These are phyloP conservation scores for Soucietia sequanensis DNA, from an alignment of 805 yeast genomes.

Conservation along the genomic window DNA sequence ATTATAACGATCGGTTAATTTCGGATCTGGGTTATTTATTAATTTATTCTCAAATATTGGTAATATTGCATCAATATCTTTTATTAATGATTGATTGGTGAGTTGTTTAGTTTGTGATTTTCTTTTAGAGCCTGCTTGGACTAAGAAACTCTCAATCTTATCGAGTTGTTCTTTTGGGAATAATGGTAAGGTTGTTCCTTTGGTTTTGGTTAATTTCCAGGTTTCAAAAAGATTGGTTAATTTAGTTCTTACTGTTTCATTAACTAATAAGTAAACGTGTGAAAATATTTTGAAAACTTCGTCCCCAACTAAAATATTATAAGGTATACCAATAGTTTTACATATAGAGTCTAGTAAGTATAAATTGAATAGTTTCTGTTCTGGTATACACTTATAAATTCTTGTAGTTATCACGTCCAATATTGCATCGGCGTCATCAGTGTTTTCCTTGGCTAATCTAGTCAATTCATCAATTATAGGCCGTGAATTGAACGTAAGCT, in stretches of 20 bases:
- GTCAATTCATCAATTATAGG: slow-evolving; percentile 89
- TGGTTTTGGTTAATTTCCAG: slow-evolving; percentile 73
- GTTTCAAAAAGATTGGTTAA: slow-evolving; percentile 78
- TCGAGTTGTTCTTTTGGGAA: slow-evolving; percentile 70
- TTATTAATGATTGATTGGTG: slow-evolving; percentile 24
- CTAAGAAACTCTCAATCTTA: slow-evolving; percentile 70
- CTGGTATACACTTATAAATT: slow-evolving; percentile 73
- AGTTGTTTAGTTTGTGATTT: slow-evolving; percentile 10
- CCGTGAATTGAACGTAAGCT: slow-evolving; percentile 81
- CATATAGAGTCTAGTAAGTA: slow-evolving; percentile 89
- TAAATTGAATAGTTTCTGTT: slow-evolving; percentile 78
- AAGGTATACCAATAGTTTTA: slow-evolving; percentile 88
- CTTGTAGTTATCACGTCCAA: slow-evolving; percentile 72
- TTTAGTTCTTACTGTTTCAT: slow-evolving; percentile 70
- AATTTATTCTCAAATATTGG: slow-evolving; percentile 43
- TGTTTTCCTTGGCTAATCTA: slow-evolving; percentile 81
- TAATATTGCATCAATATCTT: slow-evolving; percentile 37
- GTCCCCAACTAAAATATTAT: slow-evolving; percentile 72
- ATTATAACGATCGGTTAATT: slow-evolving; percentile 42
- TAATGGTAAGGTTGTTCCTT: slow-evolving; percentile 60
- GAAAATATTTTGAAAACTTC: slow-evolving; percentile 70
- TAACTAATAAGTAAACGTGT: slow-evolving; percentile 74
- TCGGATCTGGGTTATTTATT: slow-evolving; percentile 32
- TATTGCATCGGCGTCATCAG: slow-evolving; percentile 72
- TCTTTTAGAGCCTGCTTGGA: slow-evolving; percentile 26